These are phyloP conservation scores for Botrytis deweyae DNA, from an alignment of 2,329 filamentous ascomycete species.

Conservation along the genomic window DNA sequence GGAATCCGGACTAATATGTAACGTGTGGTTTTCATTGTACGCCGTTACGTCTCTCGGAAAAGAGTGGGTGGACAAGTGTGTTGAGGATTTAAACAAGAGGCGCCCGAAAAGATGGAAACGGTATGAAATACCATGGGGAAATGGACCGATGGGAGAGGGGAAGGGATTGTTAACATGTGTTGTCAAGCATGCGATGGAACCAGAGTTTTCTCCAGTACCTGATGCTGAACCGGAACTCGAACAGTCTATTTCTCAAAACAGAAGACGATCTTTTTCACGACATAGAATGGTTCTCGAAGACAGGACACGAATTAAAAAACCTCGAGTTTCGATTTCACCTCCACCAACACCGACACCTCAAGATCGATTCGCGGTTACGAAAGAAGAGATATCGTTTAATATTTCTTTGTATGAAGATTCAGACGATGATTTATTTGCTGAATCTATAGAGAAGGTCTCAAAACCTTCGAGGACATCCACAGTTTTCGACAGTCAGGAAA, in stretches of 20 bases:
- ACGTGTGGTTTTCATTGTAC: neutral
- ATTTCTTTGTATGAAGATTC: neutral
- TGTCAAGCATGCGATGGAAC: conserved; percentile 5
- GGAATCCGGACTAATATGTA: neutral
- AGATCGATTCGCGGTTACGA: neutral
- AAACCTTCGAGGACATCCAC: neutral
- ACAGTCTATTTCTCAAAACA: neutral
- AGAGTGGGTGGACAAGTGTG: neutral
- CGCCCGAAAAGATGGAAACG: neutral
- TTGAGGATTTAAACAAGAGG: neutral
- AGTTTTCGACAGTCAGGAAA: neutral
- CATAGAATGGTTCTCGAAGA: neutral
- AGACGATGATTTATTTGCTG: neutral
- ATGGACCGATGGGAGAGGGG: neutral
- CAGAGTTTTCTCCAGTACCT: neutral
- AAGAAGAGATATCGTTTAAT: neutral
- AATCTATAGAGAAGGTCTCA: neutral
- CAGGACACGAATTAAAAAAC: neutral
- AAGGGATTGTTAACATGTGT: conserved; percentile 5
- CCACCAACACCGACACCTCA: neutral
- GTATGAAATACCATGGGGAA: conserved; percentile 6
- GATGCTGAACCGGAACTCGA: neutral
- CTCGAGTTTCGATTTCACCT: neutral
- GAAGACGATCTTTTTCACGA: neutral
- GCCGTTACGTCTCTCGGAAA: neutral